Evolutionary conservation across 345 rosid genomes (phyloP).

Genomic region (Corymbia maculata): DNA sequence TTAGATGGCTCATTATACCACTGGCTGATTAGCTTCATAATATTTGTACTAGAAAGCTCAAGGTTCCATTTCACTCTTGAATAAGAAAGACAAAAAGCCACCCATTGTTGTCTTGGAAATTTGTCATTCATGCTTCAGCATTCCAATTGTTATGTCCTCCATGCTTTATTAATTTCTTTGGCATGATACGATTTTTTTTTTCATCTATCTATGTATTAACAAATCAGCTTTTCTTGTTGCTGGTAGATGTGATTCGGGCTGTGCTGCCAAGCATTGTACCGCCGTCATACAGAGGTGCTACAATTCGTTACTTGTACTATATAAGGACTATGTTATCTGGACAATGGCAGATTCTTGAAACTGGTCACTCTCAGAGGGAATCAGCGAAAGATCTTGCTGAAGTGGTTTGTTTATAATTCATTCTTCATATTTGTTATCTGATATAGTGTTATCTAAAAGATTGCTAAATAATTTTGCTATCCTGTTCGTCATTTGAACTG

Average conservation of each 20-base stretch:
- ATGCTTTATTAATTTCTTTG: background rate
- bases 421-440: slow-evolving; percentile 7
- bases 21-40: background rate
- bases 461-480: background rate
- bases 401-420: slow-evolving; percentile 36
- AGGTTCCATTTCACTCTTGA: background rate
- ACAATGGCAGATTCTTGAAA: slow-evolving; percentile 60
- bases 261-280: slow-evolving; percentile 67
- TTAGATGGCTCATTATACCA: background rate
- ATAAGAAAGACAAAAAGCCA: background rate
- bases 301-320: slow-evolving; percentile 82
- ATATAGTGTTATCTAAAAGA: background rate
- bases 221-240: background rate
- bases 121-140: background rate
- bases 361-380: slow-evolving; percentile 35
- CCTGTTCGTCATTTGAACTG: background rate
- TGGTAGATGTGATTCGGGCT: slow-evolving; percentile 64
- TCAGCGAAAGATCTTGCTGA: slow-evolving; percentile 33
- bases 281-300: slow-evolving; percentile 81
- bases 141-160: background rate
- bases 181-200: background rate
- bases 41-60: background rate
- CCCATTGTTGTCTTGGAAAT: background rate
- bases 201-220: background rate
- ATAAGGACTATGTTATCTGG: slow-evolving; percentile 51